Evolutionary conservation across 352 stramenopile genomes (phyloP), one percentile per base, ranked within the genome.

Genomic region (Plasmopara viticola): DNA sequence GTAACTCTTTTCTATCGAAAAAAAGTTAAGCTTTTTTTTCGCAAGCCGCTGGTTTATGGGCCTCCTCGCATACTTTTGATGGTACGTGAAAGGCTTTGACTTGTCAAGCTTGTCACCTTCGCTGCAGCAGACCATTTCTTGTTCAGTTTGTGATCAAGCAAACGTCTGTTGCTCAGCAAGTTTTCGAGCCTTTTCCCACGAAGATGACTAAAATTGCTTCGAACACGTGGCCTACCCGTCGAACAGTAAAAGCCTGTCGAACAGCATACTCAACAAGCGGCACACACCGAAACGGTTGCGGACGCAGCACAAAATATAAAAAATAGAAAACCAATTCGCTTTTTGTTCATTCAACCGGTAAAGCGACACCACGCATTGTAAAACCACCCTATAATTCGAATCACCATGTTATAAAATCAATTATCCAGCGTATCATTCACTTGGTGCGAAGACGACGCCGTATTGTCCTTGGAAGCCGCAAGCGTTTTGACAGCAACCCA

Each of bases 401-500:
- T 35, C 31, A 5, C 31, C 31, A 35, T 12, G 31, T 8, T 2
- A 35, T 35, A 12, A 35, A 8, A 35, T 35, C 10, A 35, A 5
- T 35, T 8, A 35, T 35, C 10, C 7, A 12, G 10, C 31, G 31
- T 35, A 35, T 35, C 31, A 35, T 12, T 35, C 31, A 35, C 31
- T 25, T 35, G 1, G 31, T 5, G 31, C 31, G 31, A 35, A 35
- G 31, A 4, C 10, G 31, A 35, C 31, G 10, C 5, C 10, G 31
- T 12, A 5, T 8, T 35, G 31, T 41, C n/a, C 37, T 41, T 41
- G n/a, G 12, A 17, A 41, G 37, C 37, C 12, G 37, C 37, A 41
- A 17, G 37, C 12, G 37, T 41, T 17, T 41, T 13, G 18, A 6
- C 37, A 18, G 74, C 50, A 44, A 74, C 79, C 78, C 81, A 89